These are phyloP conservation scores for Cydonia oblonga DNA, from an alignment of 331 rosid species.

Conservation along the genomic window DNA sequence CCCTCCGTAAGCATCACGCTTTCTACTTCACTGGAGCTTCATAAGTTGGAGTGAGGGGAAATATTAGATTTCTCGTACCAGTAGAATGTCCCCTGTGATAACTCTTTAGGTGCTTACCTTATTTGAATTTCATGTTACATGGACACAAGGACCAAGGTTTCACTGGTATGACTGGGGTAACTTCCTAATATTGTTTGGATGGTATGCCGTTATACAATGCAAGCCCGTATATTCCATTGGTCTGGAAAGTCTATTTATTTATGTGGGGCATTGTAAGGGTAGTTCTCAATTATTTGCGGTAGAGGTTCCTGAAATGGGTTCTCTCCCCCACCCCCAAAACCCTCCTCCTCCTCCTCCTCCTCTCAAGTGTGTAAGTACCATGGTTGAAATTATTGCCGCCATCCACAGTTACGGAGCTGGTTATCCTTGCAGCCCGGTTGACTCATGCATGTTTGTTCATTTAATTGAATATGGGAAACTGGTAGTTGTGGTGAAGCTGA, in stretches of 20 bases:
- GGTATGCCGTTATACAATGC: slow-evolving; percentile 10
- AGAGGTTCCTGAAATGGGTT: slow-evolving; percentile 26
- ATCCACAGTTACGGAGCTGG: slow-evolving; percentile 99
- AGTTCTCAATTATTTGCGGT: slow-evolving; percentile 16
- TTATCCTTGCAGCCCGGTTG: slow-evolving; percentile 87
- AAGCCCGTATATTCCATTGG: slow-evolving; percentile 16
- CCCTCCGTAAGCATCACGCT: too few species aligned
- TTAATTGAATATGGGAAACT: slow-evolving; percentile 55
- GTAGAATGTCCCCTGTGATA: not conserved
- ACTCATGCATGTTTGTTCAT: slow-evolving; percentile 66
- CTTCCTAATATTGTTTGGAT: slow-evolving; percentile 10
- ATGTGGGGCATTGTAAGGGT: slow-evolving; percentile 14
- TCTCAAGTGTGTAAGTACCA: slow-evolving; percentile 24
- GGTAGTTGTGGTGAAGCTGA: slow-evolving; percentile 74
- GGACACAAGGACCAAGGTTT: slow-evolving; percentile 30
- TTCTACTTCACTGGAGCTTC: too few species aligned
- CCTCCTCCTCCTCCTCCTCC: too few species aligned
- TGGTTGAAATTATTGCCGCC: slow-evolving; percentile 42
- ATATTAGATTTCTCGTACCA: not conserved
- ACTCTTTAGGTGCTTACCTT: slow-evolving; percentile 15
- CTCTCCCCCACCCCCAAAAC: too few species aligned
- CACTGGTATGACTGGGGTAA: slow-evolving; percentile 20
- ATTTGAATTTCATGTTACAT: slow-evolving; percentile 29
- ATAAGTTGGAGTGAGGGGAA: too few species aligned
- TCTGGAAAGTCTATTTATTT: slow-evolving; percentile 5